Percentiles rank a stretch among this genome's conserved stretches.
phyloP scores from a whole-genome alignment of 192 early-diverging fungal species.

The Powellomyces hirtus region DNA sequence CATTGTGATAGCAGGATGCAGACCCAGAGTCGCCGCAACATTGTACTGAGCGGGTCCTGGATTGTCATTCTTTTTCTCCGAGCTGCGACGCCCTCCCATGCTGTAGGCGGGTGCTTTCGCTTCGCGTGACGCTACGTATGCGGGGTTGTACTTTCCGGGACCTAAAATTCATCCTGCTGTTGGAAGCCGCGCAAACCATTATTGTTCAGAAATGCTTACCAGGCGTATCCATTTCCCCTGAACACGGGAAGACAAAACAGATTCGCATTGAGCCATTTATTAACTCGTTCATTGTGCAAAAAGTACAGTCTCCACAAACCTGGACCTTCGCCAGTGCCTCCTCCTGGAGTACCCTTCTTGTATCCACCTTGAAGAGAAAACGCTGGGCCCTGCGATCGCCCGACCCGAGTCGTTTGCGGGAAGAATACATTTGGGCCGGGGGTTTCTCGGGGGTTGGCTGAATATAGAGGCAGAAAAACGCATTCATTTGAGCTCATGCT shows the following conservation, averaged over 20 bases:
- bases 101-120: conserved; percentile 58
- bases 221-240: conserved; percentile 45
- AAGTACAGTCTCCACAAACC: too few relatives aligned
- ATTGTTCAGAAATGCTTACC: too few relatives aligned
- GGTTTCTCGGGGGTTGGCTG: conserved; percentile 27
- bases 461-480: background rate
- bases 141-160: conserved; percentile 58
- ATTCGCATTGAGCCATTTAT: too few relatives aligned
- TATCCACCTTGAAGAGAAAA: conserved; percentile 53
- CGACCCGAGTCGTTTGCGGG: conserved; percentile 53
- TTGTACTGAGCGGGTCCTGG: conserved; percentile 55
- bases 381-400: conserved; percentile 53
- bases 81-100: conserved; percentile 47
- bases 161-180: conserved; percentile 26
- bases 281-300: too few relatives aligned
- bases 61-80: conserved; percentile 47
- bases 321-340: too few relatives aligned
- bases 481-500: background rate
- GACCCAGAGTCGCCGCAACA: conserved; percentile 49
- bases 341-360: conserved; percentile 48
- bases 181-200: background rate
- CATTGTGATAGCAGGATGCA: conserved; percentile 52
- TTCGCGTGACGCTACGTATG: conserved; percentile 48
- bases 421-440: conserved; percentile 59
- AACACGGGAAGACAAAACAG: conserved; percentile 1